Conservation (phyloP, 441 rosid genomes). For the Euphorbia schlechtendalii region DNA sequence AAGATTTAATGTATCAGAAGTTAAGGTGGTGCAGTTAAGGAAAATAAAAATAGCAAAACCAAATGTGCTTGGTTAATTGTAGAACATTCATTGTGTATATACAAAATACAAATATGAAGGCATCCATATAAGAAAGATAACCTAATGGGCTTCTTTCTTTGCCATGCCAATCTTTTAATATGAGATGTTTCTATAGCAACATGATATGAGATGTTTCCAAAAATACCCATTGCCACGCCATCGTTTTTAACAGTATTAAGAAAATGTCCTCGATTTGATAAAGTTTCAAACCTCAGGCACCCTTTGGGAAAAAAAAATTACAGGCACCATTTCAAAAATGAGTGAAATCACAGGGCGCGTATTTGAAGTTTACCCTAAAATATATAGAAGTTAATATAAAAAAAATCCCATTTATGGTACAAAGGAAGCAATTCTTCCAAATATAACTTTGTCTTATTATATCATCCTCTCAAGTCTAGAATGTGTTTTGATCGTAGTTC, state of each 20-base stretch:
- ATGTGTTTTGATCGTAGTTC: neutral
- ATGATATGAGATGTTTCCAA: neutral
- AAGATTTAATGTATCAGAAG: constrained; percentile 16
- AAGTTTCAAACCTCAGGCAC: too few species aligned
- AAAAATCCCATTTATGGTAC: neutral
- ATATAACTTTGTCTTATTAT: neutral
- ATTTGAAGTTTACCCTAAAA: too few species aligned
- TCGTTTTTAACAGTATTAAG: too few species aligned
- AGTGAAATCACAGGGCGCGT: too few species aligned
- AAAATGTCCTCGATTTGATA: too few species aligned
- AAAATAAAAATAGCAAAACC: neutral
- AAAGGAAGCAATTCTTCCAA: constrained; percentile 2
- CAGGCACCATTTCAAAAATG: too few species aligned
- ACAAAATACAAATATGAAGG: neutral
- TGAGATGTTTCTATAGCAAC: neutral
- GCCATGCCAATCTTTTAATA: neutral
- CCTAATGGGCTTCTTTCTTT: neutral
- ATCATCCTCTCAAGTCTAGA: neutral
- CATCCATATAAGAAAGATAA: neutral
- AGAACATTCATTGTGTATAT: neutral
- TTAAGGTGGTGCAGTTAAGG: constrained; percentile 2
- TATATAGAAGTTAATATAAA: neutral
- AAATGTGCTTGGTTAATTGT: neutral
- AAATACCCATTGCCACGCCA: too few species aligned
- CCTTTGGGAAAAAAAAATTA: too few species aligned